Conservation (phyloP, 148 eudicot species). For the Cornus suecica region DNA sequence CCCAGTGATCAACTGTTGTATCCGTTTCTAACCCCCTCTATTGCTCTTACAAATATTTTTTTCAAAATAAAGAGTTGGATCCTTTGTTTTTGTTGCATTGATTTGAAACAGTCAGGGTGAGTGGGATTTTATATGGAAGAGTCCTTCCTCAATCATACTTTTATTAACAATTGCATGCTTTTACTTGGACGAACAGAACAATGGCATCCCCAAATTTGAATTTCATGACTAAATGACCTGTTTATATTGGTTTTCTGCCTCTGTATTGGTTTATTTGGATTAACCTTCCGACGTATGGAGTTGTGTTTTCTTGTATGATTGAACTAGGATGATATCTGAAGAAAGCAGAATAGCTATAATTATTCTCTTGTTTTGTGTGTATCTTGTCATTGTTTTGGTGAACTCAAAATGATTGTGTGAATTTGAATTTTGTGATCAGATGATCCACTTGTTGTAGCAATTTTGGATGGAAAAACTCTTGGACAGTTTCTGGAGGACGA, state of each 20-base stretch:
- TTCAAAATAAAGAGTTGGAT: neutral
- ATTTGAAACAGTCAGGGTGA: neutral
- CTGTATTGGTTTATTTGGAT: neutral
- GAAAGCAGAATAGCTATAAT: neutral
- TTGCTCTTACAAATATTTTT: neutral
- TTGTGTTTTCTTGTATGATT: neutral
- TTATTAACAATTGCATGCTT: too few relatives aligned
- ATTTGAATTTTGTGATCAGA: constrained; percentile 29
- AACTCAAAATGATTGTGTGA: neutral
- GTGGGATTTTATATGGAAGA: neutral
- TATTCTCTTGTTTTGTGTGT: neutral
- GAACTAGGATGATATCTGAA: neutral
- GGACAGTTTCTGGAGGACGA: constrained; percentile 59
- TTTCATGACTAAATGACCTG: neutral
- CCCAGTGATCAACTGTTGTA: neutral
- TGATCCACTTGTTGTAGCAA: constrained; percentile 57
- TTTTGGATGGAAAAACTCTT: constrained; percentile 57
- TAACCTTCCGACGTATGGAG: neutral
- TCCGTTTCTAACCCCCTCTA: neutral
- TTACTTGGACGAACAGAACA: too few relatives aligned
- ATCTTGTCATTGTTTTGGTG: neutral
- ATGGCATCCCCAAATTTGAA: too few relatives aligned
- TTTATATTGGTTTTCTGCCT: neutral
- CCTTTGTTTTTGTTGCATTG: neutral
- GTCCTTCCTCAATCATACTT: neutral